Base-by-base conservation (phyloP, 1,284 basidiomycete species). In the Marasmius oreades region DNA sequence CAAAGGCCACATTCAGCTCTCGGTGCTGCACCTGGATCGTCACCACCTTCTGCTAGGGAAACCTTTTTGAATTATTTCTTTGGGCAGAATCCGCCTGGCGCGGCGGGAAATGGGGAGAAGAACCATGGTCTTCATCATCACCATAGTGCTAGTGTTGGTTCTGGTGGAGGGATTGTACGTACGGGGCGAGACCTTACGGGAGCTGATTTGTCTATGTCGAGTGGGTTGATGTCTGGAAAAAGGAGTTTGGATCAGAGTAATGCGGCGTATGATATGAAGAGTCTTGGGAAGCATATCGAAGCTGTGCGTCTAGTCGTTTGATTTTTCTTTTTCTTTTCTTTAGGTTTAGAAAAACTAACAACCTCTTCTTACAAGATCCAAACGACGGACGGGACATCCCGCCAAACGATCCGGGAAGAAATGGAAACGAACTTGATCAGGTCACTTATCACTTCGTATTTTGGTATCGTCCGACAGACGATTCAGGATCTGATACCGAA, bases 401-500 rank as follows among this genome's bases (percentile, higher is more conserved):
- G 45, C 51, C 44, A 4, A 43, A 33, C 88, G 1, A 78, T 84
- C 59, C 85, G 92, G 31, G 96, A 99, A 71, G 94, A 98, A 70
- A 92, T 98, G 88, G 96, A 99, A 75, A 97, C 94, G 37, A 88
- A 85, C 43, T 81, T 99, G 61, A 99, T 99, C 68, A 88, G 95
- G 53, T 92, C 91, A 2, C 82, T 99, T 62, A 99, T 99, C 69
- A 84, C 88, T 26, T 94, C 92, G 14, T 99, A 99, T 79, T 99
- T 99, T 75, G 81, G 82, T 62, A 99, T 99, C 70, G 92, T 97
- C 20, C 88, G 97, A 34, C 94, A 98, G 71, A 92, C 89, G 66
- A 98, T 99, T 63, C 93, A 98, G 68, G 97, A 99, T 71, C 81
- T 98, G 59, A 86, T 99, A 18, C 97, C 97, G 36, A 99, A 99